A percentile compares a stretch with the other conserved stretches of the same genome.
These are phyloP conservation scores for Gaeumannomyces tritici DNA, from an alignment of 2,329 filamentous ascomycete genomes.

Conservation along the genomic window DNA sequence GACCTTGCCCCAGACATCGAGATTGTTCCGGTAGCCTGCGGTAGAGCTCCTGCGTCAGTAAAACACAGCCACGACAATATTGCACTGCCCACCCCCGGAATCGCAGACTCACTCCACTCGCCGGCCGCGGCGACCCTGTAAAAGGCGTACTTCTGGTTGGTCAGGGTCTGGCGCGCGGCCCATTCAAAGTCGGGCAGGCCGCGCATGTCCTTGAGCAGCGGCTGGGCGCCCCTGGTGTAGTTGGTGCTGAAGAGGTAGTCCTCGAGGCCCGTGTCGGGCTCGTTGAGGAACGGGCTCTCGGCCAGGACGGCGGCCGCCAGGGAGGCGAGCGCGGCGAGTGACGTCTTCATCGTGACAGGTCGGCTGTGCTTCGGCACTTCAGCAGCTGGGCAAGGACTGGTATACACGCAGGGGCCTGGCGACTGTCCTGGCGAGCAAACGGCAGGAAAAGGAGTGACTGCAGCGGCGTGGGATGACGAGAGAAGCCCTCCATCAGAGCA, in stretches of 20 bases:
- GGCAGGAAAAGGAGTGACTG: not conserved
- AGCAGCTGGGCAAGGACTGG: too few species aligned
- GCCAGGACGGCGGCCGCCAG: constrained; percentile 18
- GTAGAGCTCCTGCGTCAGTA: not conserved
- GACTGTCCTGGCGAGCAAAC: not conserved
- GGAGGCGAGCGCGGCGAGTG: not conserved
- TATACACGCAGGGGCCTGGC: not conserved
- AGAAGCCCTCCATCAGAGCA: not conserved
- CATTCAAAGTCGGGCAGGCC: constrained; percentile 40
- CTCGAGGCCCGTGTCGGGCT: constrained; percentile 24
- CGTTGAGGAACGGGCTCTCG: constrained; percentile 21
- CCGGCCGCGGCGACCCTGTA: constrained; percentile 38
- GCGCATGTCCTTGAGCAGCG: constrained; percentile 29
- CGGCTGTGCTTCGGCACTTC: not conserved
- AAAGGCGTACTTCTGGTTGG: constrained; percentile 32
- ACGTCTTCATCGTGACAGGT: not conserved
- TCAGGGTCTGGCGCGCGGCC: constrained; percentile 32
- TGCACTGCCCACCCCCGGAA: too few species aligned
- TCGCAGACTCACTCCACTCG: constrained; percentile 24
- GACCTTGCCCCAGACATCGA: constrained; percentile 36
- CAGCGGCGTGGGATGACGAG: not conserved
- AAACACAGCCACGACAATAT: not conserved
- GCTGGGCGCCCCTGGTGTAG: constrained; percentile 23
- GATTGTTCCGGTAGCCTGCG: constrained; percentile 37
- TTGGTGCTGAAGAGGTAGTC: constrained; percentile 17